Base-by-base conservation (phyloP, 1,284 basidiomycete genomes). In the Grifola frondosa region DNA sequence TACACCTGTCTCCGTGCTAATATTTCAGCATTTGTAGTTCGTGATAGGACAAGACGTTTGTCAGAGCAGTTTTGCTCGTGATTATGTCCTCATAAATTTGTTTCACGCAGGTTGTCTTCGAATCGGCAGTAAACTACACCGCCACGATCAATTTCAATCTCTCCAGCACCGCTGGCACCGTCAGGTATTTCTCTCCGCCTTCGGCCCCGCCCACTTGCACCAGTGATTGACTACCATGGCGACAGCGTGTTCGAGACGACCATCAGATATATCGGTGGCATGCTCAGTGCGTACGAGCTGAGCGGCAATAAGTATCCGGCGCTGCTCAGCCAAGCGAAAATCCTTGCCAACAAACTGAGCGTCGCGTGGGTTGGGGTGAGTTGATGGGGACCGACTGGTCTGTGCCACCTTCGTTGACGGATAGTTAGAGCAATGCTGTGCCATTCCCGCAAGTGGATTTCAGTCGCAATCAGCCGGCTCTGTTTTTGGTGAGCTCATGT, bases 251-350 rank as follows among this genome's bases (percentile, higher is more conserved):
- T 96, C 59, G 93, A 96, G 68, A 92, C 88, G 0, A 89, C 84
- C 0, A 97, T 97, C 49, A 86, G 93, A 12, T 93, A 78, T 73
- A 60, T 86, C 3, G 84, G 73, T 8, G 80, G 81, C 4, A 64
- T 84, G 25, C 62, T 97, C 20, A 87, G 86, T 35, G 84, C 92
- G 1, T 94, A 89, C 61, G 92, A 96, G 60, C 75, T 97, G 17
- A 87, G 81, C 33, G 81, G 80, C 8, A 64, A 79, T 58, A 58
- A 78, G 42, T 66, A 75, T 48, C 65, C 68, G 0, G 59, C 68
- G 9, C 67, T 89, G 28, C 64, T 89, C 3, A 62, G 76, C 15
- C 81, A 84, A 55, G 86, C 90, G 0, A 74, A 80, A 58, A 69
- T 87, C 54, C 71, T 91, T 16, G 82, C 80, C 1, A 79, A 90